Evolutionary conservation across 2,329 filamentous ascomycete genomes (phyloP).

Genomic region (Colletotrichum abscissum): DNA sequence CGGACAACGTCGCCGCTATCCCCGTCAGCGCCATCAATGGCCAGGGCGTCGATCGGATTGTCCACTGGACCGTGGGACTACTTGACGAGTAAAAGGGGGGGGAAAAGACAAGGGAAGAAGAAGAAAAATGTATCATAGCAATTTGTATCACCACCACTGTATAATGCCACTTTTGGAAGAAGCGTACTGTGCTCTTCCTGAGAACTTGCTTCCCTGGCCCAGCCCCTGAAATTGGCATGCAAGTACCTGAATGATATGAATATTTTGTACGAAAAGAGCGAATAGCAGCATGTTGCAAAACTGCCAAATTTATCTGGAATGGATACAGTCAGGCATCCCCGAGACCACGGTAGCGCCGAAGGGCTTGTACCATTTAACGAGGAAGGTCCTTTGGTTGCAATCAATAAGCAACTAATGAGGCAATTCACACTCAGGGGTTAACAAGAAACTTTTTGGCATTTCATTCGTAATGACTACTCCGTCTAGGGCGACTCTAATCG

Average conservation of each 20-base stretch:
- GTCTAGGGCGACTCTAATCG: background rate
- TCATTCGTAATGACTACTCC: background rate
- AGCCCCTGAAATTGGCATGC: no score
- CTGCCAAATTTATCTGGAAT: no score
- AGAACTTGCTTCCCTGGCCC: no score
- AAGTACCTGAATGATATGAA: no score
- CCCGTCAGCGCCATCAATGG: conserved; percentile 92
- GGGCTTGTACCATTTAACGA: no score
- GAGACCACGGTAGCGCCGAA: no score
- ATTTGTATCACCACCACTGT: conserved; percentile 8
- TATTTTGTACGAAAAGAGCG: no score
- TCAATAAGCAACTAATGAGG: background rate
- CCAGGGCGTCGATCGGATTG: conserved; percentile 81
- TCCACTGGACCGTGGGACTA: conserved; percentile 78
- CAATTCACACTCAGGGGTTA: background rate
- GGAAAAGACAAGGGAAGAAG: no score
- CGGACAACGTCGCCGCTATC: conserved; percentile 74
- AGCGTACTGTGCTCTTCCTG: no score
- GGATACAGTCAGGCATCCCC: no score
- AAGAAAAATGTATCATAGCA: background rate
- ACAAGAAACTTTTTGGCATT: background rate
- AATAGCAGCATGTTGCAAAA: no score
- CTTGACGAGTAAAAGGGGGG: conserved; percentile 59
- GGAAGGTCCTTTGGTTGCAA: background rate
- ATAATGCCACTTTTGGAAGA: conserved; percentile 3